Evolutionary conservation across 2,329 filamentous ascomycete genomes (phyloP).

Genomic region (Penicillium sp.): DNA sequence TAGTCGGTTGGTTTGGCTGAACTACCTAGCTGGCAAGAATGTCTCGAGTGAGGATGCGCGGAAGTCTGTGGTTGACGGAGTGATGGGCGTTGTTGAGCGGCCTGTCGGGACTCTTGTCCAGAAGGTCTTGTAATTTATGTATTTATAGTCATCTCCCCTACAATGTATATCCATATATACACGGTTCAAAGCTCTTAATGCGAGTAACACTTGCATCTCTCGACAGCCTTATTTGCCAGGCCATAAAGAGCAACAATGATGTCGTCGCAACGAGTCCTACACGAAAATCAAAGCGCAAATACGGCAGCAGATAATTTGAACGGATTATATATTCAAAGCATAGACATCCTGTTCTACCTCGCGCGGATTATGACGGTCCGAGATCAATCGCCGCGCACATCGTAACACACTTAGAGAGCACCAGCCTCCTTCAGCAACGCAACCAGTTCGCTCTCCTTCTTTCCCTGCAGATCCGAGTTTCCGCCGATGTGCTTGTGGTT

Average conservation of each 20-base stretch:
- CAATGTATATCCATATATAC: background rate
- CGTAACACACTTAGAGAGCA: conserved; percentile 55
- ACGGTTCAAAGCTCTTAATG: background rate
- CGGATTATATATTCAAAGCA: background rate
- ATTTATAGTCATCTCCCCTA: conserved; percentile 3
- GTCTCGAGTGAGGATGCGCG: conserved; percentile 85
- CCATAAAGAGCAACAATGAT: background rate
- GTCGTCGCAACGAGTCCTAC: background rate
- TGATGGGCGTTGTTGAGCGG: conserved; percentile 85
- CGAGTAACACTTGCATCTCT: too few species aligned
- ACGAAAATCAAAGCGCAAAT: background rate
- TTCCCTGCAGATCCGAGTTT: conserved; percentile 83
- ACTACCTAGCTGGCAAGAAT: conserved; percentile 84
- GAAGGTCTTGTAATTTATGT: conserved; percentile 61
- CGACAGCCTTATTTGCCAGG: background rate
- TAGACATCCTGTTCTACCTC: background rate
- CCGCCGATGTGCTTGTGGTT: conserved; percentile 89
- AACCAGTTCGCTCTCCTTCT: conserved; percentile 65
- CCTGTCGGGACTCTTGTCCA: conserved; percentile 86
- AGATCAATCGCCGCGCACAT: background rate
- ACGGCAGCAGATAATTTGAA: background rate
- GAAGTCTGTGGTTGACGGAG: conserved; percentile 80
- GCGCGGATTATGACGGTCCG: background rate
- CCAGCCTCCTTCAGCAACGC: conserved; percentile 66
- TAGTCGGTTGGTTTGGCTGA: conserved; percentile 81